Evolutionary conservation across 345 rosid genomes (phyloP), one percentile per base, ranked within the genome.

Genomic region (Noccaea caerulescens): DNA sequence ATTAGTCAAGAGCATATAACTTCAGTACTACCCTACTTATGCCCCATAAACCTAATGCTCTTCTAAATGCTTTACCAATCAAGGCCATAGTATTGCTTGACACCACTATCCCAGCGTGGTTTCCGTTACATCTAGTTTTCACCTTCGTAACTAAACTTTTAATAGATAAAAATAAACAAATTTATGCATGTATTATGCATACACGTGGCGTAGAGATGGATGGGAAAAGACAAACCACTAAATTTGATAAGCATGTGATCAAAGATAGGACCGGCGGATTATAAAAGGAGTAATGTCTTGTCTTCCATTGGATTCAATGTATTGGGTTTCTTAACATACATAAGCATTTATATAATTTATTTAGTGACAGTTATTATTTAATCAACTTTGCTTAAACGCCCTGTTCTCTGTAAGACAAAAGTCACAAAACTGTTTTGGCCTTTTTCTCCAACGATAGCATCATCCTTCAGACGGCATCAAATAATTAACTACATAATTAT

Each of bases 191-290:
- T 32, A 54, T 57, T 36, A 57, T 54, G 10, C 4, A 61, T 42
- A 41, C 49, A 62, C 68, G 60, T 71, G 43, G 66, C 49, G 67
- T 66, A 41, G 27, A 62, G 62, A 23, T 53, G 54, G 53, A 34
- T 67, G 4, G 41, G 66, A 76, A 69, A 76, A 71, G 79, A 76
- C 79, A 76, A 76, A 37, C 70, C 66, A 67, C 75, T 69, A 76
- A 76, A 76, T 76, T 76, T 76, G 66, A 56, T 76, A 57, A 57
- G 75, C 75, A 69, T 76, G 79, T 76, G 79, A 56, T 39, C 34
- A 13, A 51, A 57, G 76, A 69, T 64, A 76, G 64, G 71, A 76
- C 67, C 75, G 79, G 79, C 79, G 75, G 70, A 69, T 76, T 76
- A 69, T 56, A 63, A 69, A 11, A 3, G 61, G 39, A 37, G 16